Percentiles rank a stretch among this genome's conserved stretches.
These are phyloP conservation scores for Trichoderma brevicompactum DNA, from an alignment of 2,329 filamentous ascomycete species.

Conservation along the genomic window DNA sequence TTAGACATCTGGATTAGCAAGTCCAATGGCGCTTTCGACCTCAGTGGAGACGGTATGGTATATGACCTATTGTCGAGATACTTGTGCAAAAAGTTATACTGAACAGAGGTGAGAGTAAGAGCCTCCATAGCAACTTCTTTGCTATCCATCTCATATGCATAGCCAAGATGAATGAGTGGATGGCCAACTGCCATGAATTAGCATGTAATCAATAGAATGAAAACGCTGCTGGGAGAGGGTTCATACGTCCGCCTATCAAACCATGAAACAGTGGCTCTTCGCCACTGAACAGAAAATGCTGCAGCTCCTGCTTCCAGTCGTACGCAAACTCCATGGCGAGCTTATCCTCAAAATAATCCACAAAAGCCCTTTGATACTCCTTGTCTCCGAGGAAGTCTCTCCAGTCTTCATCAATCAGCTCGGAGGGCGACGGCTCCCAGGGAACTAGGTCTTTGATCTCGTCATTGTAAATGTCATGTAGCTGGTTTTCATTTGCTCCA, in stretches of 20 bases:
- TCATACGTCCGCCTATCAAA: slow-evolving; percentile 75
- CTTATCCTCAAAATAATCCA: slow-evolving; percentile 96
- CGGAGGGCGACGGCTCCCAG: slow-evolving; percentile 83
- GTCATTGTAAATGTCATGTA: slow-evolving; percentile 80
- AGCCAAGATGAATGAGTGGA: slow-evolving; percentile 92
- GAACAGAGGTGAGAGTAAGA: slow-evolving; percentile 66
- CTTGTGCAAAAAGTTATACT: slow-evolving; percentile 65
- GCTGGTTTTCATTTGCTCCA: slow-evolving; percentile 71
- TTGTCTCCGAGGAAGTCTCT: slow-evolving; percentile 78
- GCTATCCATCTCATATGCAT: slow-evolving; percentile 85
- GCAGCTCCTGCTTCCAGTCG: slow-evolving; percentile 79
- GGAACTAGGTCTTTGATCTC: slow-evolving; percentile 73
- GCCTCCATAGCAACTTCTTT: slow-evolving; percentile 89
- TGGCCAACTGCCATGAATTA: slow-evolving; percentile 69
- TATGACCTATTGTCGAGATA: slow-evolving; percentile 76
- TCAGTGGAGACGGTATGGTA: slow-evolving; percentile 64
- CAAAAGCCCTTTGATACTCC: slow-evolving; percentile 83
- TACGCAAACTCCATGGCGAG: slow-evolving; percentile 74
- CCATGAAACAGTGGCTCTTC: slow-evolving; percentile 80
- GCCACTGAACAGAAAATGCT: slow-evolving; percentile 75
- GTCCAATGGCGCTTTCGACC: slow-evolving; percentile 66
- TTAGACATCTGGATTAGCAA: slow-evolving; percentile 70
- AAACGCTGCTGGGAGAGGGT: neutral
- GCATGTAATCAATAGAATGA: slow-evolving; percentile 23
- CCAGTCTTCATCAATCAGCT: slow-evolving; percentile 86